phyloP scores from a whole-genome alignment of 208 protist species.

The Leishmania aethiopica region DNA sequence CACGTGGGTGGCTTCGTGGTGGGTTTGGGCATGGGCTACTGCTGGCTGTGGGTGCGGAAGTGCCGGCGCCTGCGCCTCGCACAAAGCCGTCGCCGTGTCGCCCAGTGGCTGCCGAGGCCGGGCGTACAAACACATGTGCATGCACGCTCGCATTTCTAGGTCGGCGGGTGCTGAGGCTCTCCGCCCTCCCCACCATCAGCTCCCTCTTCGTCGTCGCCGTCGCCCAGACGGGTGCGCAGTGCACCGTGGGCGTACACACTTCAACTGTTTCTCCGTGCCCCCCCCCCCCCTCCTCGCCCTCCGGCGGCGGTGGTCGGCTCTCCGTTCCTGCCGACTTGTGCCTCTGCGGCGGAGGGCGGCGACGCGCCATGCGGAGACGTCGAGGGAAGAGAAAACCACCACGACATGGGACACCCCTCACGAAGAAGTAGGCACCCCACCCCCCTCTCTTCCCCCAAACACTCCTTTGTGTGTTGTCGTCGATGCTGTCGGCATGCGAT shows the following conservation, averaged over 20 bases:
- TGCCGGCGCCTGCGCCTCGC: constrained; percentile 8
- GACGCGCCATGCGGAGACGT: too few species aligned
- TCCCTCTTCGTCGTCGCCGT: background rate
- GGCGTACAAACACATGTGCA: background rate
- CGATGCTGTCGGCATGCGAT: background rate
- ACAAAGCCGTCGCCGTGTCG: background rate
- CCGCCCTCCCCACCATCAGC: background rate
- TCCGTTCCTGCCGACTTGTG: too few species aligned
- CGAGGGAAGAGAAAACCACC: too few species aligned
- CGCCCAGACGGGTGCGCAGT: background rate
- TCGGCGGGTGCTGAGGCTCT: background rate
- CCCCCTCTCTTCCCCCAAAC: too few species aligned
- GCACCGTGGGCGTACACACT: too few species aligned
- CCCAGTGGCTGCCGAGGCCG: background rate
- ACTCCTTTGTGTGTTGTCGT: background rate
- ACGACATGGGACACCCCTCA: too few species aligned
- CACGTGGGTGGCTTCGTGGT: constrained; percentile 67
- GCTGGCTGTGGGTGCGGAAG: constrained; percentile 35
- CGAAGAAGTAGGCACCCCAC: too few species aligned
- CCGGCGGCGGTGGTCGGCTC: too few species aligned
- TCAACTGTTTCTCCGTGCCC: too few species aligned
- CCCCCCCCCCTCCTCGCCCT: too few species aligned
- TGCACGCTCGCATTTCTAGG: background rate
- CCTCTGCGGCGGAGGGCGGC: too few species aligned
- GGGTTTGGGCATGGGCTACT: constrained; percentile 41